Conservation (phyloP, 1,284 basidiomycete genomes). For the Trametes sp. region DNA sequence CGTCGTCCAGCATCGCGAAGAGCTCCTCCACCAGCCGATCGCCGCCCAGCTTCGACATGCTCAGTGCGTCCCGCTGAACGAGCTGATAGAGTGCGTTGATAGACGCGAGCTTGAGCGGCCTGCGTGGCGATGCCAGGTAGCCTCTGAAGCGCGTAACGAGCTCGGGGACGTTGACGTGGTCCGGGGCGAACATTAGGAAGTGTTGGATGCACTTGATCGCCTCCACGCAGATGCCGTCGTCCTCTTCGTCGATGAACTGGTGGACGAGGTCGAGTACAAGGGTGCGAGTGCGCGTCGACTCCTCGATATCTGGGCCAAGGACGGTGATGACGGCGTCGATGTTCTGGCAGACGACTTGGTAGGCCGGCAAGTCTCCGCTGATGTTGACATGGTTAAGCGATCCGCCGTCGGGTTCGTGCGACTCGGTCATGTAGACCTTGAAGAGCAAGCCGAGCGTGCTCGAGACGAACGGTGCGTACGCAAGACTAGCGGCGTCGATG, state of each 20-base stretch:
- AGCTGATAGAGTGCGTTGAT: conserved; percentile 97
- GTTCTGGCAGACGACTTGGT: conserved; percentile 91
- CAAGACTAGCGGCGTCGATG: conserved; percentile 91
- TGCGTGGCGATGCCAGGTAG: conserved; percentile 80
- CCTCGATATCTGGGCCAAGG: conserved; percentile 95
- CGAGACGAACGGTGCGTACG: conserved; percentile 90
- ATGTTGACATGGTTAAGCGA: conserved; percentile 85
- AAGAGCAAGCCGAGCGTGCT: conserved; percentile 92
- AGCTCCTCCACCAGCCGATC: conserved; percentile 94
- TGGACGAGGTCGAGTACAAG: conserved; percentile 88
- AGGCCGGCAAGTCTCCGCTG: conserved; percentile 90
- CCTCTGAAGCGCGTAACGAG: conserved; percentile 79
- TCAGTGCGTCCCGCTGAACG: conserved; percentile 92
- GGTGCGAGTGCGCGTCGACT: conserved; percentile 81
- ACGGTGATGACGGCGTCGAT: conserved; percentile 94
- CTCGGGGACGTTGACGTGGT: conserved; percentile 81
- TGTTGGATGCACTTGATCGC: conserved; percentile 97
- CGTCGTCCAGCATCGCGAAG: conserved; percentile 94
- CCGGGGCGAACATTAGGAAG: conserved; percentile 93
- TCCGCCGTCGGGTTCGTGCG: conserved; percentile 95
- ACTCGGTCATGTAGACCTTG: conserved; percentile 90
- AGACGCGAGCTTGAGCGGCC: conserved; percentile 91
- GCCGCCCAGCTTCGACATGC: conserved; percentile 94
- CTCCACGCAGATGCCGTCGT: conserved; percentile 91
- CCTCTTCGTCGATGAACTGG: conserved; percentile 86